phyloP scores from a whole-genome alignment of 768 basidiomycete genomes.

The Hygrophoropsis aurantiaca region DNA sequence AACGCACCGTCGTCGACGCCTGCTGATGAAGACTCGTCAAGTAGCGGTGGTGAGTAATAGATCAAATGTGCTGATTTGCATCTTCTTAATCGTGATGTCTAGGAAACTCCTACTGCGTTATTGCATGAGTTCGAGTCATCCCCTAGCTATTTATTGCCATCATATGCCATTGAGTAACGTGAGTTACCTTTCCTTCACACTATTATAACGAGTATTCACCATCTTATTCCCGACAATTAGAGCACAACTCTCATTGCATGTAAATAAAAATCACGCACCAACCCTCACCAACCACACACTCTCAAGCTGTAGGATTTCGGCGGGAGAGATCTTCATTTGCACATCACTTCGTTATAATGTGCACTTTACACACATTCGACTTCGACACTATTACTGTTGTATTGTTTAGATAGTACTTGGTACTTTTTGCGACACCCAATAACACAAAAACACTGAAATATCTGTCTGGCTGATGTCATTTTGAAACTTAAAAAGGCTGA shows the following conservation, averaged over 20 bases:
- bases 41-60: not conserved
- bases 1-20: not conserved
- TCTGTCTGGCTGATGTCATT: too few relatives aligned
- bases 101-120: not conserved
- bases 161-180: not conserved
- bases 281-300: not conserved
- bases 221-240: too few relatives aligned
- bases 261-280: not conserved
- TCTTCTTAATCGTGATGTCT: too few relatives aligned
- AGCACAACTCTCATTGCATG: not conserved
- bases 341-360: not conserved
- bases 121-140: not conserved
- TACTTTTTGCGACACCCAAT: not conserved
- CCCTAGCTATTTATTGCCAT: too few relatives aligned
- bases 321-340: not conserved
- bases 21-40: not conserved
- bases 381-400: slow-evolving; percentile 1
- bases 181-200: not conserved
- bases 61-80: too few relatives aligned
- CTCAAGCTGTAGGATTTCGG: not conserved
- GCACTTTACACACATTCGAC: not conserved
- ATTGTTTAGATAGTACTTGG: not conserved
- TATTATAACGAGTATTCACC: not conserved
- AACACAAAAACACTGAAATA: not conserved
- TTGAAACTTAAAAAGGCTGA: too few relatives aligned